Evolutionary conservation across 2,329 filamentous ascomycete species (phyloP).

Genomic region (Pezicula carpinea): DNA sequence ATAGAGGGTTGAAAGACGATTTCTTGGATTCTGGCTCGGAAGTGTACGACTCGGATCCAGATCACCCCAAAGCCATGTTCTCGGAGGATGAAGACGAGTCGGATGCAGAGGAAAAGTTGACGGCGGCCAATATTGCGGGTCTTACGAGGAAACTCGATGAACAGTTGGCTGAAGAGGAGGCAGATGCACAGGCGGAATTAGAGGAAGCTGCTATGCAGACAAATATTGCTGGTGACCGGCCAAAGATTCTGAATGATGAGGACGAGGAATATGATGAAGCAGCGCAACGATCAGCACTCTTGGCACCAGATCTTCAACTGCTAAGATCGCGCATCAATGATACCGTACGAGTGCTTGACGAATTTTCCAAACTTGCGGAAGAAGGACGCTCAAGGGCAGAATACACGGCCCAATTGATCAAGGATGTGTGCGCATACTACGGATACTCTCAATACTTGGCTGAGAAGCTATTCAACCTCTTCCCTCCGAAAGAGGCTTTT

Average conservation of each 20-base stretch:
- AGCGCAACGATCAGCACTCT: conserved; percentile 54
- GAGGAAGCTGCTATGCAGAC: conserved; percentile 84
- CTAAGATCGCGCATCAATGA: conserved; percentile 87
- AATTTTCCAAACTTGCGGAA: conserved; percentile 78
- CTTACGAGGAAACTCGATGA: conserved; percentile 80
- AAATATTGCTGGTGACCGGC: conserved; percentile 78
- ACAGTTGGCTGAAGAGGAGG: conserved; percentile 71
- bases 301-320: conserved; percentile 87
- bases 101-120: conserved; percentile 84
- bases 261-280: conserved; percentile 57
- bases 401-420: conserved; percentile 80
- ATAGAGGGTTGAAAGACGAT: conserved; percentile 45
- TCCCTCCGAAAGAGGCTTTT: conserved; percentile 89
- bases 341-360: conserved; percentile 84
- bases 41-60: conserved; percentile 43
- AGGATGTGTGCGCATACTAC: conserved; percentile 95
- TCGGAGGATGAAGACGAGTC: conserved; percentile 92
- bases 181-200: conserved; percentile 79
- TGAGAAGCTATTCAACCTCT: conserved; percentile 90
- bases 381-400: conserved; percentile 78
- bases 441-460: conserved; percentile 94
- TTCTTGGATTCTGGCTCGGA: conserved; percentile 44
- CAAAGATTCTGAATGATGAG: conserved; percentile 59
- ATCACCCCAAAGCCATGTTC: conserved; percentile 69
- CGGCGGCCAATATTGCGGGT: conserved; percentile 92